Base-by-base conservation (phyloP, 805 yeast genomes). In the Zygosaccharomyces gambellarensis region DNA sequence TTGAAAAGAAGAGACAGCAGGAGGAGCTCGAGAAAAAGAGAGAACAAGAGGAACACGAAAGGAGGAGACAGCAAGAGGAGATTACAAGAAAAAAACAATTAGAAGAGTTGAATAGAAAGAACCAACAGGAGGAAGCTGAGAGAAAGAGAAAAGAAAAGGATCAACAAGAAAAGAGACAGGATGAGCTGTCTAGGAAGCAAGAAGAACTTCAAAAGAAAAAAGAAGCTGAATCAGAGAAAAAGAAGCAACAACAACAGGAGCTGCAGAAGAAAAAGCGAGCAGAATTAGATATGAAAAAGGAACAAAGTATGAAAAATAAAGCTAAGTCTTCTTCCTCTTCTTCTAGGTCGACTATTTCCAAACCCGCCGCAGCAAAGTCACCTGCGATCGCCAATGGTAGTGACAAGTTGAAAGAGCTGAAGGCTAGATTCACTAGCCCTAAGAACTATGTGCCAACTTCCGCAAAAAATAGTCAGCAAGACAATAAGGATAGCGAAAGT, bases 361-460 rank as follows among this genome's bases (percentile, higher is more conserved):
- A 29, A 39, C 29, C 43, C 23, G 22, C 42, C 8, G 21, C 17
- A 14, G 36, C 46, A 21, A 43, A 31, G 17, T 31, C 46, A 9
- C 21, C 49, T 11, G 41, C 40, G 5, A 25, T 23, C 22, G 17
- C 22, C 25, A 44, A 50, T 30, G 53, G 50, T 11, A 32, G 45
- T 36, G 48, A 50, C 36, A 49, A 49, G 32, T 42, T 54, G 30
- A 49, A 50, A 36, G 54, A 52, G 36, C 29, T 54, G 28, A 54
- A 54, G 19, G 58, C 58, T n/a, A 50, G 53, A 27, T 54, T 54
- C 25, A 52, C 58, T 8, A 54, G 49, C 10, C 43, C 53, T 4
- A 52, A 52, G 38, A 41, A 52, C 5, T 51, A 51, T 34, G 55
- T 51, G 22, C 57, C 57, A 21, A 51, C 55, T 3, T 39, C 51